These are phyloP conservation scores for Tetrahymena malaccensis DNA, from an alignment of 73 alveolate genomes.

Conservation along the genomic window DNA sequence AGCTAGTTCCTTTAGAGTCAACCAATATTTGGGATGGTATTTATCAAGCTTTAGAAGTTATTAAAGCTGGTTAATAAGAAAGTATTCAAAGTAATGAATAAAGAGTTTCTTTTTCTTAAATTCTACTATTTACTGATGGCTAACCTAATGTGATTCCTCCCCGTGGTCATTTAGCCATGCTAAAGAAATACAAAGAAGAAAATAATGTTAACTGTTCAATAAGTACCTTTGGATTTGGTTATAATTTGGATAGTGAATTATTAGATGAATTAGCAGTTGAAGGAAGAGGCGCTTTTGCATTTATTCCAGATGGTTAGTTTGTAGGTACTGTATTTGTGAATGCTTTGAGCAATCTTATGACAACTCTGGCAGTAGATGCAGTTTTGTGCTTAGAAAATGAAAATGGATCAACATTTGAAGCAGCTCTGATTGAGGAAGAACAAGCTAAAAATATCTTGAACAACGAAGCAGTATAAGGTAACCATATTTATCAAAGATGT, in stretches of 20 bases:
- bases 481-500: background rate
- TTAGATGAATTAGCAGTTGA: background rate
- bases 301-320: background rate
- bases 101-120: background rate
- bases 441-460: background rate
- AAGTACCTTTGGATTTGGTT: background rate
- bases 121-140: background rate
- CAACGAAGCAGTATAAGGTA: background rate
- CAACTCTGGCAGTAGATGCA: background rate
- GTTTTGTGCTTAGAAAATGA: background rate
- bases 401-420: background rate
- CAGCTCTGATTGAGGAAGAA: background rate
- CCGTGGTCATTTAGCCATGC: slow-evolving; percentile 1
- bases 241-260: background rate
- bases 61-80: background rate
- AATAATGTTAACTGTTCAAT: background rate
- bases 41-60: background rate
- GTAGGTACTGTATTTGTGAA: background rate
- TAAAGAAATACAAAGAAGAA: background rate
- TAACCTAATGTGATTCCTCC: background rate
- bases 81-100: background rate
- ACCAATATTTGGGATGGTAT: background rate
- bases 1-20: background rate
- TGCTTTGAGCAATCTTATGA: background rate
- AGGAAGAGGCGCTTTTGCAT: background rate